Evolutionary conservation across 2,329 filamentous ascomycete species (phyloP).

Genomic region (Ceratocystis huliohia): DNA sequence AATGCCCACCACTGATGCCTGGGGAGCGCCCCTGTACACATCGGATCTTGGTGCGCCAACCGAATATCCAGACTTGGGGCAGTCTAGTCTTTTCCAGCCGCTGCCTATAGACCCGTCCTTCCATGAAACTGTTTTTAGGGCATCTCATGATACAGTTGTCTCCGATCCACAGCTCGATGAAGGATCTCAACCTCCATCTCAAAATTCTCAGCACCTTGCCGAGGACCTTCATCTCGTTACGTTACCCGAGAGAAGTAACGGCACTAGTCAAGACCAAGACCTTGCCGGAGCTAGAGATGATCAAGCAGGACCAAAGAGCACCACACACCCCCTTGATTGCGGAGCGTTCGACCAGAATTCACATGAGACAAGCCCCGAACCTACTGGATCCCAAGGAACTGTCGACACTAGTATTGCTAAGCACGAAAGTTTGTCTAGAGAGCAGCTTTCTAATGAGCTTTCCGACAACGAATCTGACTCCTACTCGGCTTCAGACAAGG

Average conservation of each 20-base stretch:
- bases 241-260: background rate
- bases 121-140: background rate
- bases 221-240: background rate
- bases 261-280: background rate
- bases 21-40: slow-evolving; percentile 6
- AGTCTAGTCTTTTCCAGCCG: background rate
- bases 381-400: background rate
- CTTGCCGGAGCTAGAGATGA: background rate
- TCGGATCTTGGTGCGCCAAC: background rate
- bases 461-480: background rate
- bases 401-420: background rate
- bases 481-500: slow-evolving; percentile 21
- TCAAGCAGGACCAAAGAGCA: background rate
- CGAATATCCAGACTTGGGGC: background rate
- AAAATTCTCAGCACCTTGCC: background rate
- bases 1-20: slow-evolving; percentile 2
- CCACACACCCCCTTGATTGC: too few species aligned
- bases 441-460: background rate
- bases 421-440: background rate
- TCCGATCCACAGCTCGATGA: background rate
- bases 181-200: background rate
- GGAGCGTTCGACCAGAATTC: background rate
- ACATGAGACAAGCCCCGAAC: background rate
- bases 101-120: background rate
- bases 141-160: background rate